Base-by-base conservation (phyloP, 352 stramenopile genomes). In the Plasmopara muralis region DNA sequence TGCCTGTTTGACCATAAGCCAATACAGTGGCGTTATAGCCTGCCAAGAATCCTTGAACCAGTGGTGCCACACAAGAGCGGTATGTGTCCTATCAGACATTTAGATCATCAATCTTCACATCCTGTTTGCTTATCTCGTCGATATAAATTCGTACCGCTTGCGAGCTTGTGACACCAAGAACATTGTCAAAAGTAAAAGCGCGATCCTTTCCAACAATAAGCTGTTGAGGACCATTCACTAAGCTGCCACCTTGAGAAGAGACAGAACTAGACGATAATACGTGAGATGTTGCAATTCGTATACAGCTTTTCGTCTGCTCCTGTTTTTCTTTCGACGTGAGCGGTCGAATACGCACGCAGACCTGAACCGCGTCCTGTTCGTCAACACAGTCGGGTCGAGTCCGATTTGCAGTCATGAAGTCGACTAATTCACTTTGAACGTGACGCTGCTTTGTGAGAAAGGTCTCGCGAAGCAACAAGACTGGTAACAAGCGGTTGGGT, bases 181-280 rank as follows among this genome's bases (percentile, higher is more conserved):
- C 80, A 14, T 85, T 78, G 57, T 97, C 88, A 41, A 95, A 97
- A 28, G 88, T 96, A 61, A 95, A 97, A 38, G 75, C 70, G 14
- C 77, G 77, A 51, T 95, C 83, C 53, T 82, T 87, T 34, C 84
- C 83, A n/a, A 89, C 82, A 18, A 89, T 65, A 10, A 95, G 59
- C 42, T 92, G 77, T 55, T 89, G 74, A 6, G 74, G 66, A 1
- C 55, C 55, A 10, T 43, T 56, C 18, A 7, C 54, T 30, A 6
- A 12, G 14, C 43, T 25, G 20, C 20, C 56, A 47, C 42, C 49
- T 50, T 45, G 50, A 2, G 55, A 56, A 20, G 53, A 66, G 1
- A 48, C 18, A 0, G 42, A 43, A 37, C 28, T 67, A 43, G 50
- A 64, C 1, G 56, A 68, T 15, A 85, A 65, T 7, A 66, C 73